phyloP scores from a whole-genome alignment of 176 grass and related monocot genomes.

The Ampelocalamus luodianensis region DNA sequence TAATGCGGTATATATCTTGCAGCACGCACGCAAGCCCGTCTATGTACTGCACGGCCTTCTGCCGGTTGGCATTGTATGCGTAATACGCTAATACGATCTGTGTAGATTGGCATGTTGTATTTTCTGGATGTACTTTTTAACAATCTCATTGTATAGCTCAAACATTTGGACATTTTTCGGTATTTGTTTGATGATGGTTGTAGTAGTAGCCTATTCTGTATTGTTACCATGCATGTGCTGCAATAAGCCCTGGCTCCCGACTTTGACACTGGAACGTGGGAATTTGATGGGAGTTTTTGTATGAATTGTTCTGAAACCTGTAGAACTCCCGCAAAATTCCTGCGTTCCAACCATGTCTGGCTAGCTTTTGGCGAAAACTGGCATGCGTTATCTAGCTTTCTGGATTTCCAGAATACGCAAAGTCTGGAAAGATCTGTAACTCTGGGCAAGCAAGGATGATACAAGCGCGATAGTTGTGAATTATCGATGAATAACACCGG shows the following conservation, averaged over 20 bases:
- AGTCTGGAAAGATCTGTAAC: background rate
- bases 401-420: background rate
- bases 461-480: background rate
- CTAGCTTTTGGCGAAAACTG: background rate
- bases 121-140: background rate
- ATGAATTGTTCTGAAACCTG: background rate
- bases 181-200: background rate
- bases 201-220: background rate
- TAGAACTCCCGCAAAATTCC: background rate
- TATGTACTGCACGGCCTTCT: background rate
- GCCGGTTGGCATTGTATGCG: background rate
- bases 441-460: background rate
- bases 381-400: background rate
- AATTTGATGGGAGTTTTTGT: background rate
- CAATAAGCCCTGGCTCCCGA: background rate
- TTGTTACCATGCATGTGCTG: background rate
- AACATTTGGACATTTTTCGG: background rate
- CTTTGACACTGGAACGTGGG: background rate
- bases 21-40: conserved; percentile 30
- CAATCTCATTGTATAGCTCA: background rate
- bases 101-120: conserved; percentile 9
- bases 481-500: background rate
- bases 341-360: background rate
- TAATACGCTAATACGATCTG: background rate
- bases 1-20: conserved; percentile 23